phyloP scores from a whole-genome alignment of 192 early-diverging fungal genomes.

The Coemansia sp. region DNA sequence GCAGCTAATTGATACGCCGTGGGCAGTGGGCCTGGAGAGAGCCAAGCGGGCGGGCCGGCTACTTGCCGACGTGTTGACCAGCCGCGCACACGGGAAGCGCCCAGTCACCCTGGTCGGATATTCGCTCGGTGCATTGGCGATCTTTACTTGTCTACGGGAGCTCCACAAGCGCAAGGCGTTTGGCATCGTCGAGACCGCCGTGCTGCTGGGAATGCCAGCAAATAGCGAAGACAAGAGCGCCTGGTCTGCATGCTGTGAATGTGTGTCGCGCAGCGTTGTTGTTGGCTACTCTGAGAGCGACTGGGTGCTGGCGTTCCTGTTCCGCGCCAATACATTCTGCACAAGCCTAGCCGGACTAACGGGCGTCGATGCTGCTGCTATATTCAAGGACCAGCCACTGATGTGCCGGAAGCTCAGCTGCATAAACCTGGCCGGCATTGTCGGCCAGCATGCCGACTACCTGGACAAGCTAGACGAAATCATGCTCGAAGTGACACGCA shows the following conservation, averaged over 20 bases:
- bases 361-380: constrained; percentile 15
- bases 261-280: constrained; percentile 56
- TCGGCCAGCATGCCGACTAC: constrained; percentile 37
- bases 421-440: constrained; percentile 18
- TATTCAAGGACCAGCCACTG: constrained; percentile 28
- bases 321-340: constrained; percentile 52
- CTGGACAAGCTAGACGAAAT: constrained; percentile 24
- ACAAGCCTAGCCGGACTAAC: constrained; percentile 29
- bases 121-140: constrained; percentile 63
- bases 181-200: constrained; percentile 62
- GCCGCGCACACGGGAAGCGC: constrained; percentile 51
- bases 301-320: constrained; percentile 64
- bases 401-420: constrained; percentile 22
- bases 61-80: constrained; percentile 42
- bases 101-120: constrained; percentile 68
- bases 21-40: constrained; percentile 60
- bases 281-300: constrained; percentile 62
- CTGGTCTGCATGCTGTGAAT: constrained; percentile 55
- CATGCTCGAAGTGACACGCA: constrained; percentile 27
- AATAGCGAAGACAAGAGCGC: constrained; percentile 50
- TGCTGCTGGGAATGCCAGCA: constrained; percentile 64
- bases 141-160: constrained; percentile 65
- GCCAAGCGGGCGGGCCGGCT: constrained; percentile 60
- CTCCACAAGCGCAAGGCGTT: constrained; percentile 43
- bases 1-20: constrained; percentile 65